A percentile compares a stretch with the other conserved stretches of the same genome.
phyloP scores from a whole-genome alignment of 140 eudicot species.

The Flaveria floridana region DNA sequence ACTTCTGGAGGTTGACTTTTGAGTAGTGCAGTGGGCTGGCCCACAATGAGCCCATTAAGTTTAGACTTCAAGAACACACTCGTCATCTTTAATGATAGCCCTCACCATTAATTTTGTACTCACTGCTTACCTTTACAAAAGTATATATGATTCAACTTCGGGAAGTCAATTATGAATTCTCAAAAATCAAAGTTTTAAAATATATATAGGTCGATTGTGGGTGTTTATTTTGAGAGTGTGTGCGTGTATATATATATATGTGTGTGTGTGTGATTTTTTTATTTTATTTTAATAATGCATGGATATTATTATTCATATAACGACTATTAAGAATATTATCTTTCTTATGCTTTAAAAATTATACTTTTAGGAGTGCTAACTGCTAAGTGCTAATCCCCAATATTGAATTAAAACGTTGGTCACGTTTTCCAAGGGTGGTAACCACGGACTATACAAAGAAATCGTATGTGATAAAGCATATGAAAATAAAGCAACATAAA shows the following conservation, averaged over 20 bases:
- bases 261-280: too few species aligned
- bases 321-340: too few species aligned
- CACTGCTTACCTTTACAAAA: constrained; percentile 35
- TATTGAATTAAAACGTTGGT: too few species aligned
- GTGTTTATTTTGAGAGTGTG: not conserved
- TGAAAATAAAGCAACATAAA: too few species aligned
- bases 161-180: constrained; percentile 30
- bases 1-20: constrained; percentile 42
- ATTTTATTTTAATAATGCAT: not conserved
- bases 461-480: too few species aligned
- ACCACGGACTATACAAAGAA: too few species aligned
- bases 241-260: not conserved
- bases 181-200: not conserved
- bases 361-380: too few species aligned
- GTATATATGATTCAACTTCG: constrained; percentile 28
- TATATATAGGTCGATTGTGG: not conserved
- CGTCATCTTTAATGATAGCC: constrained; percentile 38
- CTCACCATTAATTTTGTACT: constrained; percentile 32
- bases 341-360: too few species aligned
- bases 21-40: constrained; percentile 38
- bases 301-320: too few species aligned
- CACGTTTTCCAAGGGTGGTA: too few species aligned
- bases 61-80: constrained; percentile 41
- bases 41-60: constrained; percentile 40
- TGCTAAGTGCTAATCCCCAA: too few species aligned